Evolutionary conservation across 2,329 filamentous ascomycete genomes (phyloP), one percentile per base, ranked within the genome.

Genomic region (Nemania serpens): DNA sequence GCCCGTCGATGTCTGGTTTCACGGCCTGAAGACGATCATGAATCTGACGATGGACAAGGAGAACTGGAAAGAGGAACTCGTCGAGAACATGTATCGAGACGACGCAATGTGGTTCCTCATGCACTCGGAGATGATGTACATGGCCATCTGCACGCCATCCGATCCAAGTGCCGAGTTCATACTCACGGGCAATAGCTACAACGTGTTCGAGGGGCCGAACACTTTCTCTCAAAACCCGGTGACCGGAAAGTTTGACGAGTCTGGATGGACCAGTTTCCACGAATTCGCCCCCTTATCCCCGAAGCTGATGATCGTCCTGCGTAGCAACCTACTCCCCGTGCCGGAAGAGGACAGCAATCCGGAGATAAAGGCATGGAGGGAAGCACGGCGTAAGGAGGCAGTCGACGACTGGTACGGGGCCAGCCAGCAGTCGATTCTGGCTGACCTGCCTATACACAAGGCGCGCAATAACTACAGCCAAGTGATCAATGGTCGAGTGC

Each of bases 261-360:
- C 10, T 0, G 9, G 53, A 45, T 64, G 66, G 54, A 58, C 55
- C 3, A 52, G 17, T 6, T 67, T 72, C 33, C 72, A 74, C 33
- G 69, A 73, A n/a, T 74, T 73, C 42, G 69, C 71, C 1, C 70
- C 71, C 0, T 47, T 74, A 2, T 67, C 71, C 1, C 71, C 70
- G 0, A 66, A 66, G 13, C 37, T 74, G 18, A 73, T 74, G 63
- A 61, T 74, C 18, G 62, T 74, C 1, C 45, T 74, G 13, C 66
- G 71, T 5, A 66, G 55, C 20, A 37, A 17, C 18, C 0, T 62
- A 0, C 51, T 73, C 10, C 69, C 71, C 0, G 34, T 63, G 4
- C 65, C 67, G 3, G 63, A 65, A 39, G 71, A 73, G 48, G 69
- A 71, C 33, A 20, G 12, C 0, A 36, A 63, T 42, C 61, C 52